These are phyloP conservation scores for Ganoderma resinaceum DNA, from an alignment of 1,284 basidiomycete species.

Conservation along the genomic window DNA sequence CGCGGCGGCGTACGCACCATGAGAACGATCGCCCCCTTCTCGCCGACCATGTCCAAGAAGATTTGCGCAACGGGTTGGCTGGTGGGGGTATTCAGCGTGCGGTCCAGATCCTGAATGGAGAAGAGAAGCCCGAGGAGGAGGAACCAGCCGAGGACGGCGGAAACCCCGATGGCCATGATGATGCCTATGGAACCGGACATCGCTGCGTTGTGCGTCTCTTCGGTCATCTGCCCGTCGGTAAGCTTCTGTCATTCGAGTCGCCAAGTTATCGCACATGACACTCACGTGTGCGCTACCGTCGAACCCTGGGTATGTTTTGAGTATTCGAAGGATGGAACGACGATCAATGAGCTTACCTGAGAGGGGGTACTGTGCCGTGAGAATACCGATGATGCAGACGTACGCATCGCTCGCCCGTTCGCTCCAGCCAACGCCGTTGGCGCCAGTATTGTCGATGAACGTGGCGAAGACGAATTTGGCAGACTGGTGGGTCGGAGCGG, in stretches of 20 bases:
- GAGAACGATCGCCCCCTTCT: slow-evolving; percentile 71
- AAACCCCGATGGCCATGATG: slow-evolving; percentile 77
- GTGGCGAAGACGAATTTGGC: slow-evolving; percentile 72
- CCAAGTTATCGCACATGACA: slow-evolving; percentile 12
- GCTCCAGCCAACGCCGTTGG: slow-evolving; percentile 68
- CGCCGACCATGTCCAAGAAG: slow-evolving; percentile 76
- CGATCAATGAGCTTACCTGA: slow-evolving; percentile 51
- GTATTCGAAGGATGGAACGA: too few relatives aligned
- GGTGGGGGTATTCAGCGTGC: slow-evolving; percentile 57
- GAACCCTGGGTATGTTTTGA: slow-evolving; percentile 53
- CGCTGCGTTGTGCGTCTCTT: slow-evolving; percentile 79
- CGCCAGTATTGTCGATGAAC: slow-evolving; percentile 75
- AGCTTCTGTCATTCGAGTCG: slow-evolving; percentile 4
- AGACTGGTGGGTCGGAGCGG: slow-evolving; percentile 73
- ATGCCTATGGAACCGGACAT: slow-evolving; percentile 73
- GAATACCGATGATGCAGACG: slow-evolving; percentile 71
- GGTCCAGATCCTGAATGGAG: slow-evolving; percentile 74
- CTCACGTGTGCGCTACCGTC: slow-evolving; percentile 75
- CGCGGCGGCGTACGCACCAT: slow-evolving; percentile 52
- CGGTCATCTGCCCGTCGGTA: slow-evolving; percentile 62
- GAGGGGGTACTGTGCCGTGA: slow-evolving; percentile 76
- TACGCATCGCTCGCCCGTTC: slow-evolving; percentile 72
- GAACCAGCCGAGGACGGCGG: slow-evolving; percentile 77
- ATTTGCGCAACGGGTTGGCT: slow-evolving; percentile 81
- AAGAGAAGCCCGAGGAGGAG: slow-evolving; percentile 75